Evolutionary conservation across 2,329 filamentous ascomycete species (phyloP).

Genomic region (Nakataea oryzae): DNA sequence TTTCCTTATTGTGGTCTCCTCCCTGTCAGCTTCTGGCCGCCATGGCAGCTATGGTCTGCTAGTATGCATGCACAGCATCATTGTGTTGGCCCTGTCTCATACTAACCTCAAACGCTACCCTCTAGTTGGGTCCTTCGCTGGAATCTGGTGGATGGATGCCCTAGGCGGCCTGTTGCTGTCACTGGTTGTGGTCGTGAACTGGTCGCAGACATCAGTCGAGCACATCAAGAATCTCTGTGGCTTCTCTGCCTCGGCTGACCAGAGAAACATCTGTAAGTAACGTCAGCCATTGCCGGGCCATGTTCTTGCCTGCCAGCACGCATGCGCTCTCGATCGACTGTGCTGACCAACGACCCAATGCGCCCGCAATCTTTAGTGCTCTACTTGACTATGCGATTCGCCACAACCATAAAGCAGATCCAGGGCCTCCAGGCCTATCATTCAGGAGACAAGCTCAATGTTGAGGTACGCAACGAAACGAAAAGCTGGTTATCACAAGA

Average conservation of each 20-base stretch:
- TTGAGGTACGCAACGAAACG: constrained; percentile 32
- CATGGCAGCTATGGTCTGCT: background rate
- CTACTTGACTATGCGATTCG: constrained; percentile 90
- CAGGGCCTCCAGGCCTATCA: constrained; percentile 81
- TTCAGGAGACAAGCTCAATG: constrained; percentile 74
- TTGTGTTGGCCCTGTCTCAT: background rate
- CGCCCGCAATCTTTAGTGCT: constrained; percentile 36
- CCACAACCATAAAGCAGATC: constrained; percentile 75
- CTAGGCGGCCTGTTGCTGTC: constrained; percentile 72
- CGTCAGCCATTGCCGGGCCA: background rate
- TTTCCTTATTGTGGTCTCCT: too few species aligned
- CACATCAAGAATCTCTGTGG: constrained; percentile 77
- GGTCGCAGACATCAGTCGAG: constrained; percentile 61
- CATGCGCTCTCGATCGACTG: background rate
- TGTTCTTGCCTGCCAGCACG: background rate
- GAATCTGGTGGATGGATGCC: constrained; percentile 76
- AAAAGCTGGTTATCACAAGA: too few species aligned
- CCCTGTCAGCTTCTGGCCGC: background rate
- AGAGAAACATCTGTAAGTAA: constrained; percentile 57
- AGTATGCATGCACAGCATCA: background rate
- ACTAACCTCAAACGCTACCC: constrained; percentile 1
- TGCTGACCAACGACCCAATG: background rate
- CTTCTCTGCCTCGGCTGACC: constrained; percentile 67
- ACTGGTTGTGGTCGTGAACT: constrained; percentile 68
- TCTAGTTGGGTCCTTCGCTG: constrained; percentile 59